A percentile compares a stretch with the other conserved stretches of the same genome.
phyloP scores from a whole-genome alignment of 2,329 filamentous ascomycete genomes.

The Microdochium trichocladiopsis region DNA sequence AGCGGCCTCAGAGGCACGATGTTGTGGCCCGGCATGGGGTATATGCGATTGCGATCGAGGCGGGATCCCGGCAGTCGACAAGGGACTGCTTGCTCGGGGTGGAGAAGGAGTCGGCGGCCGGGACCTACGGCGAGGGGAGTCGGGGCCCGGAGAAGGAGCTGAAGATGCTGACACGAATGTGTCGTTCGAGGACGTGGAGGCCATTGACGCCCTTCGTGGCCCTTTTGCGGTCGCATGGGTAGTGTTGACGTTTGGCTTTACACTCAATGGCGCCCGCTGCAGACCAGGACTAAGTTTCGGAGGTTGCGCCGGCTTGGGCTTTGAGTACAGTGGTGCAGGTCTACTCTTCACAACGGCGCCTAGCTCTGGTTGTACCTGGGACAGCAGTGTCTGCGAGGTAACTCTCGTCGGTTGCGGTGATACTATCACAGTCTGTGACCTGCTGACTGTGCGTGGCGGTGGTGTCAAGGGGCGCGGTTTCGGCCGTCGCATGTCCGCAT shows the following conservation, averaged over 20 bases:
- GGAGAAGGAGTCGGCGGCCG: conserved; percentile 9
- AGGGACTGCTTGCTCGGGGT: conserved; percentile 8
- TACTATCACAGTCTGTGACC: conserved; percentile 12
- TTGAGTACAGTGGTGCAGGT: background rate
- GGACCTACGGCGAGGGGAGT: conserved; percentile 16
- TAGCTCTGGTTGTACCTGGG: background rate
- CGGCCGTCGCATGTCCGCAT: conserved; percentile 3
- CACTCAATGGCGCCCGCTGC: background rate
- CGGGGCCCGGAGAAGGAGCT: conserved; percentile 19
- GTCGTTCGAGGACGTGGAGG: conserved; percentile 34
- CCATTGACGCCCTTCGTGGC: background rate
- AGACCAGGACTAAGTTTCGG: background rate
- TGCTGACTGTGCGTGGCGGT: conserved; percentile 10
- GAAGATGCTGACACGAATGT: conserved; percentile 36
- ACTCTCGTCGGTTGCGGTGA: conserved; percentile 17
- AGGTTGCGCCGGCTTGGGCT: background rate
- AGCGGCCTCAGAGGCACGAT: conserved; percentile 33
- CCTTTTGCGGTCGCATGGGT: background rate
- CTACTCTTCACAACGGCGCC: background rate
- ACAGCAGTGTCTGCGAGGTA: conserved; percentile 13
- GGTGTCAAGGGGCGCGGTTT: conserved; percentile 14
- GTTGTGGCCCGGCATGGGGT: conserved; percentile 6
- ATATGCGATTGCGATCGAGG: conserved; percentile 2
- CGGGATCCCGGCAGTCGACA: conserved; percentile 5
- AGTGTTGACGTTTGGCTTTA: background rate